These are phyloP conservation scores for Cutaneotrichosporon sp. DNA, from an alignment of 1,284 basidiomycete genomes.

Conservation along the genomic window DNA sequence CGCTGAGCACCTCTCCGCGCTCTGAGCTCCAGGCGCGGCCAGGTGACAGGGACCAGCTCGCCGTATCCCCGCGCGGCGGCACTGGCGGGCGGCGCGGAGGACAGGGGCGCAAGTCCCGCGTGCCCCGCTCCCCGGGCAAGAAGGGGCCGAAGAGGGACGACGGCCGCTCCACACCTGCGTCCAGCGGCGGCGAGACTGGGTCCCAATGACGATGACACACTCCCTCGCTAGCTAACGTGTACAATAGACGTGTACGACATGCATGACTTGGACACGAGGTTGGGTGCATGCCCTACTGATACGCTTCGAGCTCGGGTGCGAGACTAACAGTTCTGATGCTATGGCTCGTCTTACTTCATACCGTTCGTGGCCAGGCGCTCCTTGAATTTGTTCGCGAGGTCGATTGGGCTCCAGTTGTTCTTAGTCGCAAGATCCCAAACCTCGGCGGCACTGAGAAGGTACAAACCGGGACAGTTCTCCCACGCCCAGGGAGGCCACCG, in stretches of 20 bases:
- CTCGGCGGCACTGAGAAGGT: not conserved
- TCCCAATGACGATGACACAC: not conserved
- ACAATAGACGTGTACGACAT: not conserved
- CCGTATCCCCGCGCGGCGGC: not conserved
- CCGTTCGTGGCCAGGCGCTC: no score
- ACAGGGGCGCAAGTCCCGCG: not conserved
- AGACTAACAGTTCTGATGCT: no score
- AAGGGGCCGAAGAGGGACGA: not conserved
- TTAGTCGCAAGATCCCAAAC: no score
- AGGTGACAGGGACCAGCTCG: not conserved
- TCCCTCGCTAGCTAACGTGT: not conserved
- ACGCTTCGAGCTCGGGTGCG: no score
- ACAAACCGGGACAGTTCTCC: not conserved
- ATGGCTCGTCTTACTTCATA: no score
- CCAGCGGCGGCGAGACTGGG: no score
- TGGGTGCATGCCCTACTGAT: no score
- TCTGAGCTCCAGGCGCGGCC: slow-evolving; percentile 1
- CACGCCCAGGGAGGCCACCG: not conserved
- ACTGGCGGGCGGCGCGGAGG: not conserved
- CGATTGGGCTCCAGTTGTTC: no score
- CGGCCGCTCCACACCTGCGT: no score
- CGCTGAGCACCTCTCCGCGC: not conserved
- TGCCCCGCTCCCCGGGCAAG: slow-evolving; percentile 1
- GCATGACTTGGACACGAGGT: slow-evolving; percentile 2
- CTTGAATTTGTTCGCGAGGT: no score